Conservation (phyloP, 2,329 filamentous ascomycete species). For the Fonsecaea nubica region DNA sequence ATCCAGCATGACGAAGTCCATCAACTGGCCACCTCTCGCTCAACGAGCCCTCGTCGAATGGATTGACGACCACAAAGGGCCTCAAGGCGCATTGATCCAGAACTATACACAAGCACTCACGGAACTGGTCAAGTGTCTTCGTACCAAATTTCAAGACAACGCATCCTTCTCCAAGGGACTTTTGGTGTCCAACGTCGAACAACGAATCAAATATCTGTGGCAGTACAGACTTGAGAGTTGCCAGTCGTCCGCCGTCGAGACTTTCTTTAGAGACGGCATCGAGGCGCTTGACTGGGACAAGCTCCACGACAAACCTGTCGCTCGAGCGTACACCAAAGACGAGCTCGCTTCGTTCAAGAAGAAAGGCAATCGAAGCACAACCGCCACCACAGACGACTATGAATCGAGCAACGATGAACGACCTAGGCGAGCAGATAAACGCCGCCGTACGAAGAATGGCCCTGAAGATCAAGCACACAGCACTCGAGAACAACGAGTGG, state of each 20-base stretch:
- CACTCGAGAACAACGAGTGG: neutral
- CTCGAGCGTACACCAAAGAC: neutral
- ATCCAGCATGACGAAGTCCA: neutral
- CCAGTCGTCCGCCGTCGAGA: neutral
- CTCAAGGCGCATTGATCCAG: constrained; percentile 9
- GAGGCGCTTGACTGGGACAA: constrained; percentile 4
- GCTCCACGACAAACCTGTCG: constrained; percentile 1
- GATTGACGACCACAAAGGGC: constrained; percentile 5
- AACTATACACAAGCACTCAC: neutral
- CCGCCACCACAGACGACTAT: too few relatives aligned
- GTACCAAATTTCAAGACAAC: neutral
- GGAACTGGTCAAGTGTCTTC: neutral
- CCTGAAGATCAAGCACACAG: neutral
- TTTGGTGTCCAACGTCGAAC: neutral
- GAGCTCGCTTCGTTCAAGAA: neutral
- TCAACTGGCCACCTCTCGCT: constrained; percentile 1
- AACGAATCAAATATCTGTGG: constrained; percentile 6
- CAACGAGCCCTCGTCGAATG: constrained; percentile 4
- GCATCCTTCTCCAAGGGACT: neutral
- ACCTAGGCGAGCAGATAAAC: neutral
- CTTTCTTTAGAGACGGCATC: neutral
- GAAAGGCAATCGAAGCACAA: neutral
- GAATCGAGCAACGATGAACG: neutral
- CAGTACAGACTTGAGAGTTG: neutral
- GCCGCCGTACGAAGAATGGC: neutral